These are phyloP conservation scores for Henckelia pumila DNA, from an alignment of 257 asterid genomes.

Conservation along the genomic window DNA sequence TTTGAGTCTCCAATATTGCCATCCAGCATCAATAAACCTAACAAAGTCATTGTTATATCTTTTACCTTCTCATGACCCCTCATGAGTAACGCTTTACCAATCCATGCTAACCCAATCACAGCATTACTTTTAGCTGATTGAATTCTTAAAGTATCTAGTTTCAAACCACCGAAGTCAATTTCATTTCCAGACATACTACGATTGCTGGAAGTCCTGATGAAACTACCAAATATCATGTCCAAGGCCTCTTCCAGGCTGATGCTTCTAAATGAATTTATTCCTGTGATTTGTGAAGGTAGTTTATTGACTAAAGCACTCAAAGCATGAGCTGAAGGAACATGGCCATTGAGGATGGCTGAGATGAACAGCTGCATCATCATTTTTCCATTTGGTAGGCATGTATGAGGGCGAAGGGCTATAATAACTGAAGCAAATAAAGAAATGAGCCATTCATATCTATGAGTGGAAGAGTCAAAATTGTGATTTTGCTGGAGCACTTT, in stretches of 20 bases:
- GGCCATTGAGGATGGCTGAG: slow-evolving; percentile 56
- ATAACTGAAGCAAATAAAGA: slow-evolving; percentile 79
- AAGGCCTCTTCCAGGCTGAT: slow-evolving; percentile 58
- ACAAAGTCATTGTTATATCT: slow-evolving; percentile 60
- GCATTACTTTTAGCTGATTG: slow-evolving; percentile 37
- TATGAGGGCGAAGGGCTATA: slow-evolving; percentile 70
- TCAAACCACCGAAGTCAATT: slow-evolving; percentile 40
- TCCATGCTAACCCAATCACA: slow-evolving; percentile 85
- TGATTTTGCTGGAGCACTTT: slow-evolving; percentile 36
- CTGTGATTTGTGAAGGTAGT: slow-evolving; percentile 53
- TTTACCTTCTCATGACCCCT: slow-evolving; percentile 90
- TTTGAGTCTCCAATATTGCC: slow-evolving; percentile 29
- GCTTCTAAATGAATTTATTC: slow-evolving; percentile 31
- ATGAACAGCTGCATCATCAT: slow-evolving; percentile 55
- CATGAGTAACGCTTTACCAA: slow-evolving; percentile 92
- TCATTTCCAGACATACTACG: slow-evolving; percentile 28
- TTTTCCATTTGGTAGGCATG: slow-evolving; percentile 55
- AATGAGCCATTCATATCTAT: slow-evolving; percentile 56
- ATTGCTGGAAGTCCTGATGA: slow-evolving; percentile 35
- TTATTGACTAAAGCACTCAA: slow-evolving; percentile 94
- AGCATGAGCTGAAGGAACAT: slow-evolving; percentile 89
- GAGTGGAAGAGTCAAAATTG: slow-evolving; percentile 30
- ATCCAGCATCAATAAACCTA: slow-evolving; percentile 53
- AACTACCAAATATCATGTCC: slow-evolving; percentile 45
- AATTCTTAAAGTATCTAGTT: slow-evolving; percentile 30